Base-by-base conservation (phyloP, 371 early-diverging fungal genomes). In the Cokeromyces recurvatus region DNA sequence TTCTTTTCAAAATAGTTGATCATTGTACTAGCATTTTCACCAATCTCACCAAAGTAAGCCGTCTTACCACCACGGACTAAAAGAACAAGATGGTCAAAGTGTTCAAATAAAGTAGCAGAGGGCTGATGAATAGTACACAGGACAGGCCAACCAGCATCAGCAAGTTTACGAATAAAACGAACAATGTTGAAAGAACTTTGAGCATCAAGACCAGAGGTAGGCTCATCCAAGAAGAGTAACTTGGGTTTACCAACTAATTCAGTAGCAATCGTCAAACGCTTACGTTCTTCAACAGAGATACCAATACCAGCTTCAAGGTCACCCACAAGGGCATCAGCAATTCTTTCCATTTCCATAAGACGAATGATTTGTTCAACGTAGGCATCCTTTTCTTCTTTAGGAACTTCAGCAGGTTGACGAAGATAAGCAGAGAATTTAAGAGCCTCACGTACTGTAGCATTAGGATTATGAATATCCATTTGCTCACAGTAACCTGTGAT, bases 41-140 rank as follows among this genome's bases (percentile, higher is more conserved):
- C 85, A 34, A 85, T 71, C 21, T 87, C 79, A 51, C 91, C 92
- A 69, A 81, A 88, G 66, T 90, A 92, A 31, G 84, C 88, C 11
- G 80, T 80, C 32, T 72, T 77, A 43, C 91, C 91, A 46, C 91
- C 91, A 41, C 86, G 82, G 11, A 86, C 89, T 29, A 91, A 70
- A 9, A 92, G 71, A 20, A 91, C 59, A 38, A 92, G 62, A 29
- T 86, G 78, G 57, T 92, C 91, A 63, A 91, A 92, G 53, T 84
- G 77, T 57, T 84, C 83, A 64, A 91, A 91, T 27, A 92, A 74
- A 46, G 84, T 68, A 21, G 88, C 80, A 2, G 86, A 84, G 29
- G 93, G 93, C 60, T 91, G 93, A 65, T 92, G 93, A 46, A 91
- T 91, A 10, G 92, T 88, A 70, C 88, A 88, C n/a, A 85, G 63